Conservation (phyloP, 768 basidiomycete genomes). For the Holtermanniella nyarrowii region DNA sequence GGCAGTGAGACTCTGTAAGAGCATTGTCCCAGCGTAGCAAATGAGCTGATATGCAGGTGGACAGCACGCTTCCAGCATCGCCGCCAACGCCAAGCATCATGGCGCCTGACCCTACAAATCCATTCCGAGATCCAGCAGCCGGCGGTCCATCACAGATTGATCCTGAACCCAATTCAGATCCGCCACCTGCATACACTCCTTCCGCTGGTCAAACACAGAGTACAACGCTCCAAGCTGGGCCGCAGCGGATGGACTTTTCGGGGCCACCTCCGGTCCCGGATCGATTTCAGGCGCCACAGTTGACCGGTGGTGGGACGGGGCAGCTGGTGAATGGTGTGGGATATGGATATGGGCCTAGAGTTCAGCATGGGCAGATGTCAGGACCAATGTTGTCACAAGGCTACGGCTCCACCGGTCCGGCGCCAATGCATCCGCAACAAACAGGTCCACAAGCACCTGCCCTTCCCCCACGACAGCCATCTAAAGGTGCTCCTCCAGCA, state of each 20-base stretch:
- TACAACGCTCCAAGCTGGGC: slow-evolving; percentile 17
- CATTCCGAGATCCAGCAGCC: neutral
- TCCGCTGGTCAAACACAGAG: slow-evolving; percentile 5
- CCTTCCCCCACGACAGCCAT: slow-evolving; percentile 7
- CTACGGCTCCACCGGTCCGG: neutral
- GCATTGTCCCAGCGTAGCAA: no score
- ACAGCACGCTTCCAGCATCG: neutral
- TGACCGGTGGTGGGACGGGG: slow-evolving; percentile 2
- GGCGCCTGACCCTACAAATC: no score
- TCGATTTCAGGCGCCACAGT: slow-evolving; percentile 2
- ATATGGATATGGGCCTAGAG: slow-evolving; percentile 7
- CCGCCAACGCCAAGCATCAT: no score
- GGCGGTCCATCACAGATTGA: neutral
- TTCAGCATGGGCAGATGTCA: slow-evolving; percentile 1
- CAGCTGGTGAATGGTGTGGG: slow-evolving; percentile 30
- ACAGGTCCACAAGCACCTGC: slow-evolving; percentile 6
- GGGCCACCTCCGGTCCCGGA: slow-evolving; percentile 32
- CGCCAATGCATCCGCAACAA: neutral
- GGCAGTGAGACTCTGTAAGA: no score
- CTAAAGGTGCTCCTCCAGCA: neutral
- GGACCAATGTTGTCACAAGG: slow-evolving; percentile 13
- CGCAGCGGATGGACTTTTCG: slow-evolving; percentile 26
- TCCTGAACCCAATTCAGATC: slow-evolving; percentile 2
- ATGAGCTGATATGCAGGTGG: neutral
- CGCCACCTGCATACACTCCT: slow-evolving; percentile 28